Evolutionary conservation across 768 basidiomycete genomes (phyloP), one percentile per base, ranked within the genome.

Genomic region (Lentinula guzmanii): DNA sequence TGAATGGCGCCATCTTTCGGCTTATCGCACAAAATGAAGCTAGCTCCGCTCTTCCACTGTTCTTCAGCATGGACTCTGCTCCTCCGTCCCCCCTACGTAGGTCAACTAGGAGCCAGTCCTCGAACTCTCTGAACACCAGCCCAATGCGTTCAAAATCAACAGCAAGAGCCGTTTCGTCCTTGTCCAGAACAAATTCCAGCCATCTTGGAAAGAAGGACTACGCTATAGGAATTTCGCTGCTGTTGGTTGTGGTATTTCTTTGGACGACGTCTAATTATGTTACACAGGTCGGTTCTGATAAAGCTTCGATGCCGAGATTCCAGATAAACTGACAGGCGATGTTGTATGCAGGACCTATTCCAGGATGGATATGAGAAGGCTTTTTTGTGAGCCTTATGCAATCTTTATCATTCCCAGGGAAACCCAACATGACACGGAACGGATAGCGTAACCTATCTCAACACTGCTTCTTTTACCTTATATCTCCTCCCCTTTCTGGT

Each of bases 191-290:
- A 18, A 21, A 46, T 52, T n/a, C 39, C 4, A 33, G 35, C 24
- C 51, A 45, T 16, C 59, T 34, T 18, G 16, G 21, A 8, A 60
- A 52, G 24, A 60, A 37, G 39, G 50, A 60, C n/a, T 60, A 60
- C 42, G 24, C 37, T 16, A 52, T 60, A 33, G 93, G 93, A 56
- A 86, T 94, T 57, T 75, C 75, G 31, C 75, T 94, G 46, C 82
- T 95, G 21, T 70, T 93, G 2, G 61, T 85, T 18, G 93, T 95
- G 55, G 92, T 93, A 41, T 63, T 91, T 39, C 80, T 97, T 11
- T 98, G 95, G 95, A 96, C 95, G 15, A 74, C 80, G 10, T 90
- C 89, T 52, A 95, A 89, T 71, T 96, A 95, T 68, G 78, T 96
- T 43, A 95, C 90, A 10, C 90, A 93, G 81, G 91, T 87, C 62